Percentiles rank a stretch among this genome's conserved stretches.
Conservation (phyloP, 192 early-diverging fungal species). For the Oehlia diaphana region DNA sequence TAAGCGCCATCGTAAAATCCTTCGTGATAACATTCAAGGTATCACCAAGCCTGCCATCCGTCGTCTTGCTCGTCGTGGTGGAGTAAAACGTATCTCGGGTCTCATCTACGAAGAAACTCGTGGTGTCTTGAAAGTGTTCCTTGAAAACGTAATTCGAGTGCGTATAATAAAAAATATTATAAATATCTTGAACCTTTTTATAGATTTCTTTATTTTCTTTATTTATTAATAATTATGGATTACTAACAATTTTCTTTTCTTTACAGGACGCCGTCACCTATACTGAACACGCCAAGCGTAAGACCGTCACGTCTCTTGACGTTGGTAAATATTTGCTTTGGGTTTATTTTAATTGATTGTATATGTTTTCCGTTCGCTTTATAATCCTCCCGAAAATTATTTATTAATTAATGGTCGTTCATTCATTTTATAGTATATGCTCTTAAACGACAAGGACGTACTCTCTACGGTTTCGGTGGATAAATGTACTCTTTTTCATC, state of each 20-base stretch:
- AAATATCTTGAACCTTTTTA: neutral
- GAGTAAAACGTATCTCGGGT: constrained; percentile 99
- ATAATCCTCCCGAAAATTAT: neutral
- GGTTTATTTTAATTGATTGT: too few relatives aligned
- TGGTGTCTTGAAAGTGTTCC: constrained; percentile 94
- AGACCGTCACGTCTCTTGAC: constrained; percentile 99
- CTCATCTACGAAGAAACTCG: constrained; percentile 99
- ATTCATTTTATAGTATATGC: constrained; percentile 73
- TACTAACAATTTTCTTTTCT: constrained; percentile 13
- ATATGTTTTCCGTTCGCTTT: neutral
- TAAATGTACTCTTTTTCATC: constrained; percentile 29
- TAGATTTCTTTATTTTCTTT: neutral
- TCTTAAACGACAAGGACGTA: constrained; percentile 96
- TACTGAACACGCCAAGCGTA: constrained; percentile 98
- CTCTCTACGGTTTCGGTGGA: constrained; percentile 78
- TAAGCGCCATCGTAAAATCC: constrained; percentile 94
- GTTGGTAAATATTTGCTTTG: constrained; percentile 48
- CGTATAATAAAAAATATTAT: neutral
- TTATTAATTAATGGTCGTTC: neutral
- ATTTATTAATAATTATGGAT: neutral
- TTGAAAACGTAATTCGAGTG: constrained; percentile 95
- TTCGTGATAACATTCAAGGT: constrained; percentile 76
- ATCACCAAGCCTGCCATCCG: constrained; percentile 64
- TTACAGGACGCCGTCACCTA: constrained; percentile 71
- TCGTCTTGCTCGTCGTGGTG: constrained; percentile 98